Base-by-base conservation (phyloP, 2,329 filamentous ascomycete genomes). In the Mollisiaceae sp. region DNA sequence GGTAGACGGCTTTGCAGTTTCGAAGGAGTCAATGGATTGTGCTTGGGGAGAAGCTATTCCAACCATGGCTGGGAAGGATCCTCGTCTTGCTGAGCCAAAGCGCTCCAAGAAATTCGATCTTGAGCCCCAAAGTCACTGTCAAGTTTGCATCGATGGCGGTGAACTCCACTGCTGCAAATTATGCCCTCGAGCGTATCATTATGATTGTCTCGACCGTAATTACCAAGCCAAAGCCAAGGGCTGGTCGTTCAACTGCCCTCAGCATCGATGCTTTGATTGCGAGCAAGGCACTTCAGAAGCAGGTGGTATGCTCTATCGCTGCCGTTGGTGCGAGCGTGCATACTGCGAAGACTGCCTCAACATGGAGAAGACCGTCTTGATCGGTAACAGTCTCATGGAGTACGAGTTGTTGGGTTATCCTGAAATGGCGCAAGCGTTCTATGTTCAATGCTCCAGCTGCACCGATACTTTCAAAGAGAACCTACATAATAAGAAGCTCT, bases 291-390 rank as follows among this genome's bases (percentile, higher is more conserved):
- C 84, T 0, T 74, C 74, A 0, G 74, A 79, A 58, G 79, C 76
- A 0, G 79, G 79, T 1, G 77, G 78, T 5, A 77, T 82, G 67
- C 64, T 81, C 0, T 79, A 81, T 72, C 79, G 82, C 24, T 88
- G 86, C 70, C 78, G 83, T 9, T 85, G 80, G 78, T 89, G 86
- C 67, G 80, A 83, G 35, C 75, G 76, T 1, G 85, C 82, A 0
- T 87, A 80, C 69, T 89, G 86, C 70, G 86, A 89, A 63, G 82
- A 87, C 54, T 88, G 86, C 70, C 72, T 88, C 0, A 80, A 87
- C 57, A 87, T 83, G 76, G 78, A 83, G 4, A 76, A 77, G 2
- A 79, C 81, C 0, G 77, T 78, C 4, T 79, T 88, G 0, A 72
- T 88, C 14, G 85, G 83, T 11, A 80, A 84, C 27, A 81, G 79